Conservation (phyloP, 805 yeast genomes). For the Wickerhamiella domercqiae region DNA sequence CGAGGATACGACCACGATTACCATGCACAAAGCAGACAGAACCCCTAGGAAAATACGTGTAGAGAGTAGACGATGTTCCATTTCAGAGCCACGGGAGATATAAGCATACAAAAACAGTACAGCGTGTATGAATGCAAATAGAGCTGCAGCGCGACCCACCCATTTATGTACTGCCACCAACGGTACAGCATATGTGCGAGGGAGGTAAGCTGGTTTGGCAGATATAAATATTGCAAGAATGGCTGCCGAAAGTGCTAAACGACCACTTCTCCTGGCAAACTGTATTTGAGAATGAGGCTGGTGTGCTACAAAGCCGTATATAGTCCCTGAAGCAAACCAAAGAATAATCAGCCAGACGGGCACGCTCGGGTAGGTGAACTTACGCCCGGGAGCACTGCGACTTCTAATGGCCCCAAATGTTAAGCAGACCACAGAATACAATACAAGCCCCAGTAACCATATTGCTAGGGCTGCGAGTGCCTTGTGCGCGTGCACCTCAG, state of each 20-base stretch:
- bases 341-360: slow-evolving; percentile 6
- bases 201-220: slow-evolving; percentile 72
- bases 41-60: slow-evolving; percentile 53
- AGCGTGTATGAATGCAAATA: slow-evolving; percentile 54
- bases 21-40: slow-evolving; percentile 32
- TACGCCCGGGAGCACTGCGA: slow-evolving; percentile 1
- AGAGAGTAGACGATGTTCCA: slow-evolving; percentile 6
- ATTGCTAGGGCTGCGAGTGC: slow-evolving; percentile 11
- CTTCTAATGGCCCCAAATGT: slow-evolving; percentile 1
- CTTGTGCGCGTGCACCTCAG: slow-evolving; percentile 11
- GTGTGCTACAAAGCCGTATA: slow-evolving; percentile 10
- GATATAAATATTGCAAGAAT: slow-evolving; percentile 65
- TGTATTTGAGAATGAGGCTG: slow-evolving; percentile 8
- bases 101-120: slow-evolving; percentile 30
- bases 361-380: slow-evolving; percentile 4
- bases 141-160: slow-evolving; percentile 65
- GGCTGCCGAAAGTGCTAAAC: slow-evolving; percentile 57
- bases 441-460: slow-evolving; percentile 3
- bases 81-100: not conserved
- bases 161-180: slow-evolving; percentile 77
- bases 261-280: slow-evolving; percentile 63
- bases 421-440: slow-evolving; percentile 10
- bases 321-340: slow-evolving; percentile 4
- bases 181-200: slow-evolving; percentile 52
- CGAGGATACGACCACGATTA: slow-evolving; percentile 52